Base-by-base conservation (phyloP, 2,329 filamentous ascomycete genomes). In the Malbranchea cinnamomea region DNA sequence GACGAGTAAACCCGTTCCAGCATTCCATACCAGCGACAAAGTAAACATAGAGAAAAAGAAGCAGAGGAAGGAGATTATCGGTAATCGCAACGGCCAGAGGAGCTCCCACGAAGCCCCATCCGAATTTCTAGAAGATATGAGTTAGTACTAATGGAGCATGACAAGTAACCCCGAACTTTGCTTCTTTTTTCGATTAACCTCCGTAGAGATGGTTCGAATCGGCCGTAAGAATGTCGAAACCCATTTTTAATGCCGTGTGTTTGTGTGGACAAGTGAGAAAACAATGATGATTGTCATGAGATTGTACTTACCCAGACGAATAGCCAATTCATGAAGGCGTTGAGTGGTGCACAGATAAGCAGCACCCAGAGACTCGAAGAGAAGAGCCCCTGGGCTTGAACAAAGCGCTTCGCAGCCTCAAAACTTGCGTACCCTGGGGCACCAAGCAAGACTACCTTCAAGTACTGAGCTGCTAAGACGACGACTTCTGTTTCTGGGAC, bases 311-410 rank as follows among this genome's bases (percentile, higher is more conserved):
- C 64, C 78, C 79, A 85, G 20, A 85, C 80, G 41, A 85, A 73
- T 18, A 79, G 55, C 68, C 73, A 92, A 52, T 92, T 89, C 50
- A 93, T 63, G 14, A 80, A 59, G 0, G 74, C 77, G 47, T 89
- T 91, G 15, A 91, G 56, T 0, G 84, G 83, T 0, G 83, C 83
- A 11, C 80, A 85, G 39, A 92, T 65, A 2, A 92, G 55, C 1
- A 93, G 68, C 6, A 84, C 81, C 47, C 85, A 91, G 1, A 85
- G 78, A 1, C 78, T 82, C 0, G 82, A 79, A 1, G 67, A 71
- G 54, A 91, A 89, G n/a, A 89, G 57, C 6, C 81, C 81, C 52
- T 93, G 84, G 0, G 84, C 84, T 53, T 93, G 84, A 1, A 91
- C 65, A 42, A 76, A 93, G 43, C 87, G 81, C 58, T 93, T 93